Percentiles rank a stretch among this genome's conserved stretches.
Evolutionary conservation across 75 land plant species (phyloP).

Genomic region (Pseudotsuga menziesii): DNA sequence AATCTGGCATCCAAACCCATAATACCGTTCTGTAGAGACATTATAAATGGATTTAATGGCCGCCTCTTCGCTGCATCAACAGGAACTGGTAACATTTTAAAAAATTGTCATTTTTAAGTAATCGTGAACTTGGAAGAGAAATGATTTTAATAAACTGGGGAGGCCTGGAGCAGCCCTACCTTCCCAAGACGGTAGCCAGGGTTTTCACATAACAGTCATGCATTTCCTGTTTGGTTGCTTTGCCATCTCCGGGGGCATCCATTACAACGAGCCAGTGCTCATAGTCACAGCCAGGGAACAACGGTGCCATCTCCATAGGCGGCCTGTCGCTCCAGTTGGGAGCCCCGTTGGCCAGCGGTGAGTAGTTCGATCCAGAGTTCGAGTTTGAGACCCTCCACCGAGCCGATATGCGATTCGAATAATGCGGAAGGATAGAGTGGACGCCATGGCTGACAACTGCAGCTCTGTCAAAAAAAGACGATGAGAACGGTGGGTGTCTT

Average conservation of each 20-base stretch:
- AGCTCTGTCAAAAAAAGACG: not conserved
- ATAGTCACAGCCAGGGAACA: slow-evolving; percentile 58
- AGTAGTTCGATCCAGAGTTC: slow-evolving; percentile 26
- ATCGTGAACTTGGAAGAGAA: too few relatives aligned
- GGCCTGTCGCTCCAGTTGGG: slow-evolving; percentile 48
- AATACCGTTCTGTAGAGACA: not conserved
- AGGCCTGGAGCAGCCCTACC: not conserved
- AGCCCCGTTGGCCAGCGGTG: slow-evolving; percentile 19
- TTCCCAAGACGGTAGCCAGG: slow-evolving; percentile 50
- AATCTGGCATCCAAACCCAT: not conserved
- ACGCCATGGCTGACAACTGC: not conserved
- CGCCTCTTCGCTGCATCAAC: not conserved
- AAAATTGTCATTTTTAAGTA: too few relatives aligned
- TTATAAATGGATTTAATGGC: slow-evolving; percentile 7
- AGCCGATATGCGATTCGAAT: not conserved
- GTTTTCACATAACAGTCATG: slow-evolving; percentile 50
- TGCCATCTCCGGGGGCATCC: slow-evolving; percentile 52
- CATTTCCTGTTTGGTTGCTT: slow-evolving; percentile 54
- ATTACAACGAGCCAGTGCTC: slow-evolving; percentile 67
- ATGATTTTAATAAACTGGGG: too few relatives aligned
- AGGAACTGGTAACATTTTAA: too few relatives aligned
- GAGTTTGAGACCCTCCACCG: slow-evolving; percentile 20
- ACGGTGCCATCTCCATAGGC: slow-evolving; percentile 53
- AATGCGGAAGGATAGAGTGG: not conserved
- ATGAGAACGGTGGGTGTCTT: not conserved